phyloP scores from a whole-genome alignment of 1,139 yeast genomes.

The Hanseniaspora sp. region DNA sequence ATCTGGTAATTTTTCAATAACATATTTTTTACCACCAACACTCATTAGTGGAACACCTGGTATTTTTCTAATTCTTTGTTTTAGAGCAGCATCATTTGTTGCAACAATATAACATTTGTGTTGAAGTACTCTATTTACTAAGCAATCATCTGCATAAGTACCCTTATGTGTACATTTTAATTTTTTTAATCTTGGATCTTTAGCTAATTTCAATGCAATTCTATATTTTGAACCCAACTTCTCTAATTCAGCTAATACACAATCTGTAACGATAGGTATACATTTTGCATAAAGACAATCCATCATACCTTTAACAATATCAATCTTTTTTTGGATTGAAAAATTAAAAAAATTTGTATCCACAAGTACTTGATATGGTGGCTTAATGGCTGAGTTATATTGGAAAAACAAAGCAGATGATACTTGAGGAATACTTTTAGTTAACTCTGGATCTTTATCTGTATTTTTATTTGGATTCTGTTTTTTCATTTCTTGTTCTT shows the following conservation, averaged over 20 bases:
- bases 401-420: conserved; percentile 93
- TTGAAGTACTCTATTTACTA: conserved; percentile 83
- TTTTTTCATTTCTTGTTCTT: conserved; percentile 20
- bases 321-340: conserved; percentile 89
- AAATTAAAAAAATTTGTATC: conserved; percentile 96
- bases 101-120: conserved; percentile 96
- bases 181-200: conserved; percentile 83
- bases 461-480: conserved; percentile 24
- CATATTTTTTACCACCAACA: conserved; percentile 87
- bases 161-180: conserved; percentile 87
- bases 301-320: conserved; percentile 90
- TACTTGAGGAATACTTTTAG: conserved; percentile 85
- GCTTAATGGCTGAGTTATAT: conserved; percentile 83
- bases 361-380: conserved; percentile 88
- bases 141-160: conserved; percentile 95
- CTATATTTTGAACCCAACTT: conserved; percentile 89
- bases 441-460: conserved; percentile 65
- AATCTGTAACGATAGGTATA: conserved; percentile 89
- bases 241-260: conserved; percentile 96
- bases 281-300: conserved; percentile 89
- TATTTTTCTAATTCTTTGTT: conserved; percentile 83
- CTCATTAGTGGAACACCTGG: conserved; percentile 97
- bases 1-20: conserved; percentile 87
- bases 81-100: conserved; percentile 95
- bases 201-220: conserved; percentile 82